Evolutionary conservation across 441 rosid species (phyloP).

Genomic region (Adansonia rubrostipa): DNA sequence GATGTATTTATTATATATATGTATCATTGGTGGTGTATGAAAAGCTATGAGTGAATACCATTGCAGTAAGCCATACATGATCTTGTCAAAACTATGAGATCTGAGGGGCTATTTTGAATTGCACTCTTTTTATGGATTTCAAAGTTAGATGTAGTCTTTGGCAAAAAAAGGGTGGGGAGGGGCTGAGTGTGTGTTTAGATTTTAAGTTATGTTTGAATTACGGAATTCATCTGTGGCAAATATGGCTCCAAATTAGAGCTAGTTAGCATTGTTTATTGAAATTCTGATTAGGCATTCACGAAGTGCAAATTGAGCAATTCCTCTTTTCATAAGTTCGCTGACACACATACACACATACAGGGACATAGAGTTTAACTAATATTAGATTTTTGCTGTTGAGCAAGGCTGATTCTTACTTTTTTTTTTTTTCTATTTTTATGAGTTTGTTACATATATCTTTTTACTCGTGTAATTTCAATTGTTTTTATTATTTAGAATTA

Average conservation of each 20-base stretch:
- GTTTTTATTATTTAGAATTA: neutral
- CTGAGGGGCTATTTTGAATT: neutral
- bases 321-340: neutral
- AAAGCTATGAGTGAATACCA: too few relatives aligned
- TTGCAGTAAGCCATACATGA: too few relatives aligned
- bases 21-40: too few relatives aligned
- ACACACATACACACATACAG: too few relatives aligned
- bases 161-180: neutral
- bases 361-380: neutral
- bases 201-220: neutral
- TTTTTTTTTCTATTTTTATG: neutral
- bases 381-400: neutral
- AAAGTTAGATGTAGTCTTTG: neutral
- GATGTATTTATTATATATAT: too few relatives aligned
- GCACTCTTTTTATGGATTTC: neutral
- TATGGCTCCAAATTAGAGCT: neutral
- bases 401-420: neutral
- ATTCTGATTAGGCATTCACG: neutral
- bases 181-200: neutral
- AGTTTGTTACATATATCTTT: neutral
- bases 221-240: neutral
- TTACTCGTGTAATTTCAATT: neutral
- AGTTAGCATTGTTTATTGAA: neutral
- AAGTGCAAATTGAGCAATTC: neutral
- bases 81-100: conserved; percentile 6